A percentile compares a stretch with the other conserved stretches of the same genome.
These are phyloP conservation scores for Aphanomyces euteiches DNA, from an alignment of 352 stramenopile species.

Conservation along the genomic window DNA sequence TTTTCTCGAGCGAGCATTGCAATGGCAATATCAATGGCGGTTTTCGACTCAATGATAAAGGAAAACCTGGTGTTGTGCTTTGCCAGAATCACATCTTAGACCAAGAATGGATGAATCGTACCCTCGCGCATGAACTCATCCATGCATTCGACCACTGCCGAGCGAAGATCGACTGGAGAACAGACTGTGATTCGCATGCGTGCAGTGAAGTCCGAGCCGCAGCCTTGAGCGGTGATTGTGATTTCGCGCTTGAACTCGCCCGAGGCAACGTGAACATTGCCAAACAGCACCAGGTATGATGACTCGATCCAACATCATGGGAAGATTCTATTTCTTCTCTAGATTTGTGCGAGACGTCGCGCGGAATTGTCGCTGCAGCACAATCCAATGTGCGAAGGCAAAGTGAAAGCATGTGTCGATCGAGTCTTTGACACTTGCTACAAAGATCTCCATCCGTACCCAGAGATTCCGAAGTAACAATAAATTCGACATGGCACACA, in stretches of 20 bases:
- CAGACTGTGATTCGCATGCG: conserved; percentile 89
- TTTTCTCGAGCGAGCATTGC: conserved; percentile 81
- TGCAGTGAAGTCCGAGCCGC: conserved; percentile 87
- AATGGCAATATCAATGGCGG: conserved; percentile 82
- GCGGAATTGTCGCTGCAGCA: conserved; percentile 80
- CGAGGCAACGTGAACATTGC: conserved; percentile 88
- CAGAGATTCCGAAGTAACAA: conserved; percentile 65
- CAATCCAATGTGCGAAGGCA: conserved; percentile 64
- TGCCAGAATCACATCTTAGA: conserved; percentile 90
- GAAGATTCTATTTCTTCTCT: neutral
- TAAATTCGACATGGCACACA: neutral
- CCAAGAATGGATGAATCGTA: conserved; percentile 89
- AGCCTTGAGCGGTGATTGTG: conserved; percentile 84
- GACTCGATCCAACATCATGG: neutral
- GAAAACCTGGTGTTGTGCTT: conserved; percentile 72
- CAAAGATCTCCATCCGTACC: conserved; percentile 73
- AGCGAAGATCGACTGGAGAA: conserved; percentile 86
- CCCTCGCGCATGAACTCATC: conserved; percentile 90
- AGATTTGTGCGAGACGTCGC: conserved; percentile 85
- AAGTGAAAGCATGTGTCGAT: conserved; percentile 37
- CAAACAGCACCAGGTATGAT: conserved; percentile 80
- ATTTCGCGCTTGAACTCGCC: conserved; percentile 90
- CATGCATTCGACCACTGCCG: conserved; percentile 93
- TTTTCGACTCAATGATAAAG: conserved; percentile 75
- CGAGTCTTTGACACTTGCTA: conserved; percentile 68